Evolutionary conservation across 2,329 filamentous ascomycete species (phyloP), one percentile per base, ranked within the genome.

Genomic region (Aureobasidium mangrovei): DNA sequence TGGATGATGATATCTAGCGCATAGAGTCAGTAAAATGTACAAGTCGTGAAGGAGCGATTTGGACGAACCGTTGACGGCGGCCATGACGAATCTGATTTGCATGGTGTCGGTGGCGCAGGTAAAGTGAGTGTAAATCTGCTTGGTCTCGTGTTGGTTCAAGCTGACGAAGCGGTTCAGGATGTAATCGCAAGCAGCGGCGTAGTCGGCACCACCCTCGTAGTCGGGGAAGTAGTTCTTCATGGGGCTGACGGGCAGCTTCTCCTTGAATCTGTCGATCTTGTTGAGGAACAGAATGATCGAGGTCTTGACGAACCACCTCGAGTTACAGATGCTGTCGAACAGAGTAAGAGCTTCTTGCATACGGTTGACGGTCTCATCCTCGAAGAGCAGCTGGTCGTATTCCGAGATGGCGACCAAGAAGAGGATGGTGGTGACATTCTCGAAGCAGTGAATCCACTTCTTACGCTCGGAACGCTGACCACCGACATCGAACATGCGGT

Each of bases 51-150:
- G 24, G 9, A 49, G 58, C 39, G 53, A 24, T 36, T 53, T 0
- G 8, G 44, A 70, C 84, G 67, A 80, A 95, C 91, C 91, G 75
- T 98, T 98, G 68, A 98, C 93, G 63, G 93, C 93, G 59, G 91
- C 91, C 93, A 98, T 98, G 74, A 98, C 93, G 78, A 98, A 97
- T 68, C 93, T 85, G 66, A 98, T 98, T 73, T 98, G 93, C 66
- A 93, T 96, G 32, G 93, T 98, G 70, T 98, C 93, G 46, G 93
- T 98, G 58, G 93, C 93, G 71, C 93, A 97, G 48, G 93, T 98
- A 75, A 98, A 98, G 74, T 97, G 93, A 57, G 93, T 98, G 79
- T 98, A 98, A 71, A 98, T 97, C 73, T 98, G 93, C 80, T 98
- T 98, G 54, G 90, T 95, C 77, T 97, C 93, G 71, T 96, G 91